These are phyloP conservation scores for Fusarium circinatum DNA, from an alignment of 2,329 filamentous ascomycete genomes.

Conservation along the genomic window DNA sequence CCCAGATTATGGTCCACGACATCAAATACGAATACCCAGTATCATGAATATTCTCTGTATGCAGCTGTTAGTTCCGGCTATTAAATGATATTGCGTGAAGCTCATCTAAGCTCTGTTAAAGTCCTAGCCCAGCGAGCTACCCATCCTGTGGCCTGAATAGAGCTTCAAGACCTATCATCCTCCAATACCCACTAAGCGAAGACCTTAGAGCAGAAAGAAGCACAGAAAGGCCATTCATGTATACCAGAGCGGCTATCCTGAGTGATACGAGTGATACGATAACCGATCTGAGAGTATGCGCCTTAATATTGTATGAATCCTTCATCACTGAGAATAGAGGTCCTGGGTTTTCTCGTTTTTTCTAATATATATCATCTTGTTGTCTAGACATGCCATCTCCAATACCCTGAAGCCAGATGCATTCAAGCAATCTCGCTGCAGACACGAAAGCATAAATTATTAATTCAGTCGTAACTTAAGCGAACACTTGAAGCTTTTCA, in stretches of 20 bases:
- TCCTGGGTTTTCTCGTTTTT: background rate
- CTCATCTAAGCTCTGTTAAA: background rate
- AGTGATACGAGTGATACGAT: background rate
- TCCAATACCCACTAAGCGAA: background rate
- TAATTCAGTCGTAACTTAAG: background rate
- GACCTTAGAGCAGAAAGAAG: background rate
- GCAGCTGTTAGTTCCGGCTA: background rate
- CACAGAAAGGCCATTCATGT: background rate
- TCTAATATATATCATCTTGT: background rate
- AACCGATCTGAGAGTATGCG: background rate
- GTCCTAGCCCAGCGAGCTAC: background rate
- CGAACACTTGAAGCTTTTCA: background rate
- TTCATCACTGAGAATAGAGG: background rate
- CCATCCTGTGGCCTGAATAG: background rate
- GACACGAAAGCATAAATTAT: background rate
- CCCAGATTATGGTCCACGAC: constrained; percentile 15
- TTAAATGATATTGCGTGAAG: background rate
- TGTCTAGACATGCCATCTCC: background rate
- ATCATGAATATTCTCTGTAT: background rate
- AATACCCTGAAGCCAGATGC: background rate
- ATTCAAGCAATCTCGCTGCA: background rate
- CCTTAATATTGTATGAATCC: background rate
- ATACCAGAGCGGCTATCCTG: background rate
- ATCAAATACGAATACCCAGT: background rate
- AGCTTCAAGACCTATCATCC: too few relatives aligned